Conservation (phyloP, 1,139 yeast species). For the Yamadazyma mexicana region DNA sequence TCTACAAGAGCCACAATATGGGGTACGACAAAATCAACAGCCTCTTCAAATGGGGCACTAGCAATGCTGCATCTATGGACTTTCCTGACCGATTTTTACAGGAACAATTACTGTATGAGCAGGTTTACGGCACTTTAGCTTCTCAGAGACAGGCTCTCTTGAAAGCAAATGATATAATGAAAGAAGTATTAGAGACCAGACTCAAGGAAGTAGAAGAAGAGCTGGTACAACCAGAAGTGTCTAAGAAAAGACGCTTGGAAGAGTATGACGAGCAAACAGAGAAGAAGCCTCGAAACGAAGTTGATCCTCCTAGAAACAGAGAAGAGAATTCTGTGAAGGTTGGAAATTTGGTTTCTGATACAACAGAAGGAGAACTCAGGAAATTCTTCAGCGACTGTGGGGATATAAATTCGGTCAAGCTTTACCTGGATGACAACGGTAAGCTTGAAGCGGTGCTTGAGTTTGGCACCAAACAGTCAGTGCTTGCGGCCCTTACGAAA, state of each 20-base stretch:
- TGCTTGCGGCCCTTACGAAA: conserved; percentile 62
- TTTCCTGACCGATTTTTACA: conserved; percentile 53
- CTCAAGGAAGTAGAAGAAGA: not conserved
- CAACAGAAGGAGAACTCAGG: conserved; percentile 33
- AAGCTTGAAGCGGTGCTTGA: conserved; percentile 50
- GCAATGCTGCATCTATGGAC: conserved; percentile 32
- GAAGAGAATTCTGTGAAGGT: conserved; percentile 57
- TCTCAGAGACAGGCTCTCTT: conserved; percentile 23
- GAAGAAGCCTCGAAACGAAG: conserved; percentile 1
- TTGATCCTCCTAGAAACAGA: conserved; percentile 43
- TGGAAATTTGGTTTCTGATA: conserved; percentile 30
- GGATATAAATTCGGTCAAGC: conserved; percentile 30
- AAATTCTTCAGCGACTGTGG: conserved; percentile 66
- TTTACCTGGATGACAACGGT: conserved; percentile 20
- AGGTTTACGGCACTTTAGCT: conserved; percentile 30
- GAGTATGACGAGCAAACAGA: not conserved
- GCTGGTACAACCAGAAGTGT: not conserved
- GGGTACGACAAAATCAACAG: conserved; percentile 19
- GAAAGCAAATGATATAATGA: conserved; percentile 21
- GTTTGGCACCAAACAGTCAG: conserved; percentile 48
- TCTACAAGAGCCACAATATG: conserved; percentile 32
- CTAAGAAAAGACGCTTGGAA: not conserved
- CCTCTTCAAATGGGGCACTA: conserved; percentile 33
- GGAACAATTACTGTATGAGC: conserved; percentile 45
- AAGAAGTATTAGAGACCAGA: conserved; percentile 2